A percentile compares a stretch with the other conserved stretches of the same genome.
Conservation (phyloP, 495 filamentous ascomycete genomes). For the Aeminium ludgeri region DNA sequence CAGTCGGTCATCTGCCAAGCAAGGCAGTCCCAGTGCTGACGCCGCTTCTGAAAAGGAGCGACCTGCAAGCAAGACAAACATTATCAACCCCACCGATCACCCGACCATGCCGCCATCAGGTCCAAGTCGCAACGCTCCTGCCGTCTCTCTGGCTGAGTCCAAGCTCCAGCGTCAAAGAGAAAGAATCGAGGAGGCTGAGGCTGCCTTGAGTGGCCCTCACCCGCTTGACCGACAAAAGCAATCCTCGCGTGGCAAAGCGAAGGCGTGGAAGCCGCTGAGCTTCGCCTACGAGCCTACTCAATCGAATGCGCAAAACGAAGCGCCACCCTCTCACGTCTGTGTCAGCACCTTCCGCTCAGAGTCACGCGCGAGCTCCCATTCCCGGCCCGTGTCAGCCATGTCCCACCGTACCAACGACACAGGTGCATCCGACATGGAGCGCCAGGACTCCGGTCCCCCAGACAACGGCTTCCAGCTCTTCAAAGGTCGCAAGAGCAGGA, state of each 20-base stretch:
- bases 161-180: conserved; percentile 13
- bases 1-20: too few relatives aligned
- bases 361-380: conserved; percentile 2
- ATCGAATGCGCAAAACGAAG: neutral
- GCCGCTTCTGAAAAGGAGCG: too few relatives aligned
- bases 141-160: conserved; percentile 5
- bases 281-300: conserved; percentile 2
- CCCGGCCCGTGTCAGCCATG: conserved; percentile 11
- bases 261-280: conserved; percentile 8
- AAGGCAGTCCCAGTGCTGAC: too few relatives aligned
- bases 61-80: neutral
- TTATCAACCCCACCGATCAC: neutral
- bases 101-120: conserved; percentile 2
- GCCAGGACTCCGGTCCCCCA: neutral
- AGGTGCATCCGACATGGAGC: conserved; percentile 4
- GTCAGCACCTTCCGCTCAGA: conserved; percentile 12
- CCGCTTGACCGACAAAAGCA: conserved; percentile 3
- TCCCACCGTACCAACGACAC: conserved; percentile 12
- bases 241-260: conserved; percentile 7
- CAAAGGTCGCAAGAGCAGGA: conserved; percentile 8
- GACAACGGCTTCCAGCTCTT: conserved; percentile 12
- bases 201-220: conserved; percentile 4
- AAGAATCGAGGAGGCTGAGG: conserved; percentile 13
- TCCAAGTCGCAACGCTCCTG: too few relatives aligned
- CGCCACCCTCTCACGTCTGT: conserved; percentile 3